A percentile compares a stretch with the other conserved stretches of the same genome.
phyloP scores from a whole-genome alignment of 2,329 filamentous ascomycete species.

The Alternaria sp. region DNA sequence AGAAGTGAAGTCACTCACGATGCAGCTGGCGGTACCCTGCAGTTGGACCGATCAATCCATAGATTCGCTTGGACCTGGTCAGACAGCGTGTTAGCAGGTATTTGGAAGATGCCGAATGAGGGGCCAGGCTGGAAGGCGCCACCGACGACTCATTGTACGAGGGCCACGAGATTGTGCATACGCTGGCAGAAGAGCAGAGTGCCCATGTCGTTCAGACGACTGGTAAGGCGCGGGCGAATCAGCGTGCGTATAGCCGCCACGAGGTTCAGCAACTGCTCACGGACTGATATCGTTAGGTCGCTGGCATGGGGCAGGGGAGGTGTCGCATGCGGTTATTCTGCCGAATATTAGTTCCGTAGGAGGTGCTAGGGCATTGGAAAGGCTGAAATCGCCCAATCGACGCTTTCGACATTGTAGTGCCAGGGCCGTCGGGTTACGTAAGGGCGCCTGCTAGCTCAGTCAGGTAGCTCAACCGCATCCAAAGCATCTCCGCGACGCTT shows the following conservation, averaged over 20 bases:
- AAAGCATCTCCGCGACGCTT: conserved; percentile 9
- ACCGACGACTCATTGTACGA: conserved; percentile 39
- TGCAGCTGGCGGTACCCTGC: conserved; percentile 32
- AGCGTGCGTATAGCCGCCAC: conserved; percentile 28
- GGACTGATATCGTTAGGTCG: conserved; percentile 22
- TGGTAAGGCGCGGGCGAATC: conserved; percentile 33
- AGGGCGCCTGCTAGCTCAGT: conserved; percentile 17
- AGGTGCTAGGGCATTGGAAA: conserved; percentile 13
- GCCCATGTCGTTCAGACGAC: conserved; percentile 40
- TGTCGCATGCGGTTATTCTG: conserved; percentile 25
- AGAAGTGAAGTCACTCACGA: conserved; percentile 39
- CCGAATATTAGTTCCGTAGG: conserved; percentile 16
- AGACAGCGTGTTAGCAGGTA: conserved; percentile 34
- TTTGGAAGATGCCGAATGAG: conserved; percentile 37
- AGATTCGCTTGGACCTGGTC: conserved; percentile 38
- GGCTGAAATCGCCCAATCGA: conserved; percentile 21
- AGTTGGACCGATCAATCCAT: conserved; percentile 29
- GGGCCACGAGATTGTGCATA: conserved; percentile 48
- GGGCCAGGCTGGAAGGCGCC: conserved; percentile 31
- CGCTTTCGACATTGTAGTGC: conserved; percentile 12
- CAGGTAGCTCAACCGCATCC: conserved; percentile 20
- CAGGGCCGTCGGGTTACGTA: conserved; percentile 22
- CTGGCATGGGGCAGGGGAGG: conserved; percentile 13
- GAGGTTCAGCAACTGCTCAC: conserved; percentile 22
- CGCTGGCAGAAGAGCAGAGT: conserved; percentile 35